A percentile compares a stretch with the other conserved stretches of the same genome.
phyloP scores from a whole-genome alignment of 352 stramenopile genomes.

The Phytopythium aichiense region DNA sequence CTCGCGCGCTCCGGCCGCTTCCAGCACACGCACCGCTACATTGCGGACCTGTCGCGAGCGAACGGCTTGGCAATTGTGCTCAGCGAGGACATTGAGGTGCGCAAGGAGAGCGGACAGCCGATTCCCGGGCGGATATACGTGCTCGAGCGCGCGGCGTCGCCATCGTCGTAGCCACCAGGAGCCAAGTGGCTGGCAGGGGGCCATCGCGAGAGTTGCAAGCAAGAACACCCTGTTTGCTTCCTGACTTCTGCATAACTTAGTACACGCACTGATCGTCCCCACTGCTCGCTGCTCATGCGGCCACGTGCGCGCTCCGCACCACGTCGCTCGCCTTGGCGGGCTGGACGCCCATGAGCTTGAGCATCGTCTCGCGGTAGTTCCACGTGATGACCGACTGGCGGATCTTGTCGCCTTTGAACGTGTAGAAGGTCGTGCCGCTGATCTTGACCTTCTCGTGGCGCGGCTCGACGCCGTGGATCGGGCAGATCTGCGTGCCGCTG shows the following conservation, averaged over 20 bases:
- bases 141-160: conserved; percentile 16
- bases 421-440: conserved; percentile 69
- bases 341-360: conserved; percentile 66
- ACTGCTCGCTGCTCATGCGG: background rate
- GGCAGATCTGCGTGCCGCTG: conserved; percentile 74
- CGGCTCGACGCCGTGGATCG: conserved; percentile 65
- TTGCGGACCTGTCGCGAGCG: conserved; percentile 28
- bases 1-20: conserved; percentile 74
- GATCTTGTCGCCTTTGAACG: conserved; percentile 77
- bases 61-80: conserved; percentile 37
- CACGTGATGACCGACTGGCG: conserved; percentile 64
- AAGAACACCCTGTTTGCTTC: background rate
- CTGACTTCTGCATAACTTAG: conserved; percentile 12
- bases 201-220: background rate
- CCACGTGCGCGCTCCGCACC: conserved; percentile 16
- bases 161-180: background rate
- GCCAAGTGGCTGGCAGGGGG: background rate
- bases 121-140: conserved; percentile 67
- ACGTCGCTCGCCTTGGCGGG: conserved; percentile 17
- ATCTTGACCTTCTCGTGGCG: conserved; percentile 79
- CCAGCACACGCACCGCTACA: conserved; percentile 69
- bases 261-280: background rate
- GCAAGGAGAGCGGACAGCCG: conserved; percentile 71
- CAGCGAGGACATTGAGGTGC: conserved; percentile 45
- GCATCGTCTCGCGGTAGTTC: conserved; percentile 70